phyloP scores from a whole-genome alignment of 192 early-diverging fungal genomes.

The Rhizoclosmatium globosum region DNA sequence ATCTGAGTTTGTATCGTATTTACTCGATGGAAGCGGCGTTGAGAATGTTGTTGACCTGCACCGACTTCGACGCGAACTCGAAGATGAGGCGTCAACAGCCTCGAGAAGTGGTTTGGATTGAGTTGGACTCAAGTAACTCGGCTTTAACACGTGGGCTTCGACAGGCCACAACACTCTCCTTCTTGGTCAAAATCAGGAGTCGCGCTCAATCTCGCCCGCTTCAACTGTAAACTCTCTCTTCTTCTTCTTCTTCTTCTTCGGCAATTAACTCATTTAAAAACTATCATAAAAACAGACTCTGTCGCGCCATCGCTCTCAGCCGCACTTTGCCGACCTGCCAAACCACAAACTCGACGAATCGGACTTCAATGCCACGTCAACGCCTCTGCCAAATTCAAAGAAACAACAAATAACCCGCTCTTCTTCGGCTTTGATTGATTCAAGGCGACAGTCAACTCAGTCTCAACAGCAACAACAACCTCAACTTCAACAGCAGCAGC shows the following conservation, averaged over 20 bases:
- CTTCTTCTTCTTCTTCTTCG: background rate
- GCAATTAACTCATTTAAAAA: background rate
- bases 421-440: too few relatives aligned
- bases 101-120: background rate
- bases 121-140: background rate
- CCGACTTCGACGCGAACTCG: slow-evolving; percentile 46
- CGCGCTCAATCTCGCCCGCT: background rate
- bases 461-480: too few relatives aligned
- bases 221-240: background rate
- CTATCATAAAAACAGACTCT: background rate
- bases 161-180: background rate
- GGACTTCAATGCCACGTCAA: too few relatives aligned
- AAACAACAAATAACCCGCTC: too few relatives aligned
- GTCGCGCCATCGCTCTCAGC: background rate
- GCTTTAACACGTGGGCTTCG: background rate
- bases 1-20: slow-evolving; percentile 46
- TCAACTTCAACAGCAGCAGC: too few relatives aligned
- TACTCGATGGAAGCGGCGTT: slow-evolving; percentile 52
- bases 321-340: background rate
- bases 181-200: background rate
- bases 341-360: too few relatives aligned
- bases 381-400: too few relatives aligned
- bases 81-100: slow-evolving; percentile 15
- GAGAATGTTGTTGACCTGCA: slow-evolving; percentile 50
- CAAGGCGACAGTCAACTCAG: too few relatives aligned